These are phyloP conservation scores for Mortierella sp. DNA, from an alignment of 371 early-diverging fungal genomes.

Conservation along the genomic window DNA sequence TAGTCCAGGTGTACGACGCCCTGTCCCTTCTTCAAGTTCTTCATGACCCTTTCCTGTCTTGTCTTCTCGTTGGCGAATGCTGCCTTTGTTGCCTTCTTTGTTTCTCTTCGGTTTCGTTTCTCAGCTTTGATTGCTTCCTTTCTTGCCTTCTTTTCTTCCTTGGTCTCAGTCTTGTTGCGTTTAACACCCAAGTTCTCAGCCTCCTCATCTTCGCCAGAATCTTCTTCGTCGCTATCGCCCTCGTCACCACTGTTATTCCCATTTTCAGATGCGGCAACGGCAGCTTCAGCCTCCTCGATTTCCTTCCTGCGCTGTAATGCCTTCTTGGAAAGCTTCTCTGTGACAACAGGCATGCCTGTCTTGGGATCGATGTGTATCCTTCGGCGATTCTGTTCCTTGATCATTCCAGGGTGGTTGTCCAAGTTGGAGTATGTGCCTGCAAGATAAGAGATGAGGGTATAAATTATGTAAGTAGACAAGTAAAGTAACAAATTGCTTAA, in stretches of 20 bases:
- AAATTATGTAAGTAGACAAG: neutral
- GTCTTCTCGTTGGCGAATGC: slow-evolving; percentile 78
- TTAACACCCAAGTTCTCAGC: slow-evolving; percentile 67
- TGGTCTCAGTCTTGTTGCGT: slow-evolving; percentile 81
- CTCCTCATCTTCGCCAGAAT: slow-evolving; percentile 65
- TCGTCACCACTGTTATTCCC: slow-evolving; percentile 32
- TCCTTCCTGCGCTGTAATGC: slow-evolving; percentile 57
- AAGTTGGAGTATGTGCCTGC: slow-evolving; percentile 82
- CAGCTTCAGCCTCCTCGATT: slow-evolving; percentile 40
- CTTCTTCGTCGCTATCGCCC: slow-evolving; percentile 58
- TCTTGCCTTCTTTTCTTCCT: slow-evolving; percentile 91
- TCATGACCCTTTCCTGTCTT: slow-evolving; percentile 65
- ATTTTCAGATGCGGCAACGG: slow-evolving; percentile 34
- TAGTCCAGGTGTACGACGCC: slow-evolving; percentile 58
- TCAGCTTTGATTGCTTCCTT: slow-evolving; percentile 88
- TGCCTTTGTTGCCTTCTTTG: slow-evolving; percentile 81
- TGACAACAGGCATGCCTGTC: slow-evolving; percentile 74
- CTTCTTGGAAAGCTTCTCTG: slow-evolving; percentile 60
- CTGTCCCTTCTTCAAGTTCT: slow-evolving; percentile 61
- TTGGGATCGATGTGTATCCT: slow-evolving; percentile 71
- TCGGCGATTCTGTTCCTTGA: slow-evolving; percentile 66
- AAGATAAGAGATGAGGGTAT: neutral
- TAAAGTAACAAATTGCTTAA: too few relatives aligned
- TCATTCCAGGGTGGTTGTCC: slow-evolving; percentile 84
- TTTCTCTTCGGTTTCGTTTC: slow-evolving; percentile 76